Evolutionary conservation across 2,329 filamentous ascomycete species (phyloP), one percentile per base, ranked within the genome.

Genomic region (Colletotrichum endophyticum): DNA sequence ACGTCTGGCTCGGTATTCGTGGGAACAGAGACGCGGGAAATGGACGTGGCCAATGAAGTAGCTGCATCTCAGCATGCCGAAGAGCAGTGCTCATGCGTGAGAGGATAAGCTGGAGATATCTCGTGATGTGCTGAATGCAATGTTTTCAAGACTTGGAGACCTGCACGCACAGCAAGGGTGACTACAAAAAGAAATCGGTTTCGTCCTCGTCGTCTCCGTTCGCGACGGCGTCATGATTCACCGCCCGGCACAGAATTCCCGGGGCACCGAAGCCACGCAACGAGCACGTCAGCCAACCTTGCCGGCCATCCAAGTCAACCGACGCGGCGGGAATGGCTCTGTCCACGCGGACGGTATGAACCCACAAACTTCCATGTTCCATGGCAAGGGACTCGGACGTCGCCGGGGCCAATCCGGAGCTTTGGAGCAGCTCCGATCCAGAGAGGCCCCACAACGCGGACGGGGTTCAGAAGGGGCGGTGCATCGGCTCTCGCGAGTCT

Each of bases 391-490:
- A 22, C 64, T 59, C 70, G 63, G 63, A 57, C 56, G 49, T 76
- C 39, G 63, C 70, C 73, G 73, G 63, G 25, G 70, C 73, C 70
- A 76, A 63, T 76, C 73, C 73, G 63, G 70, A 63, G 32, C 63
- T 32, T 57, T 30, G 22, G 32, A 30, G 27, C 9, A 49, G 63
- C 39, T 57, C 70, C 73, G 73, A 57, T 25, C 44, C 11, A 30
- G 36, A 44, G n/a, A 39, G 28, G n/a, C n/a, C 5, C 62, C 69
- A 63, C 56, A 22, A 39, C 56, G 30, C 34, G 44, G 39, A 63
- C 39, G 28, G 69, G 36, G 61, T 34, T 36, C 28, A n/a, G 53
- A 49, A 25, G 69, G 34, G 70, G 63, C 73, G 63, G 73, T 76
- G 70, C 63, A 57, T 11, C 44, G 39, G 57, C 34, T 27, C 57